A percentile compares a stretch with the other conserved stretches of the same genome.
These are phyloP conservation scores for Lodderomyces orthopsilosis DNA, from an alignment of 1,139 yeast genomes.

Conservation along the genomic window DNA sequence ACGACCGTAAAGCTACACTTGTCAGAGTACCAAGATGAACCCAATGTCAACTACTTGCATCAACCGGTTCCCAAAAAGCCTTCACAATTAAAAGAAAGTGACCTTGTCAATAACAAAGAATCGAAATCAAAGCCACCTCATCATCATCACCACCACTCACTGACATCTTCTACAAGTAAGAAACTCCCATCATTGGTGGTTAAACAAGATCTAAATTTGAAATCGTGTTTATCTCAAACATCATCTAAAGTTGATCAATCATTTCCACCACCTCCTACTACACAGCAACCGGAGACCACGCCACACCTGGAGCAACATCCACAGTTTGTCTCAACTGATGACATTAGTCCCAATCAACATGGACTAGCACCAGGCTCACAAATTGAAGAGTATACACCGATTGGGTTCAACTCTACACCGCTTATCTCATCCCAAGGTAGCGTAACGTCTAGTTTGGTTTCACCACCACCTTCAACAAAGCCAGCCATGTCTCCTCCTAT, in stretches of 20 bases:
- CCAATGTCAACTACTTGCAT: conserved; percentile 1
- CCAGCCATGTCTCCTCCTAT: not conserved
- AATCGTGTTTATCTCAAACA: conserved; percentile 23
- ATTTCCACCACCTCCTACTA: not conserved
- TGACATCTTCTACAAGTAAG: conserved; percentile 2
- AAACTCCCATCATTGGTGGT: conserved; percentile 16
- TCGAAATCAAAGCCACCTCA: not conserved
- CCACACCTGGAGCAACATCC: conserved; percentile 17
- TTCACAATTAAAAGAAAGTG: conserved; percentile 2
- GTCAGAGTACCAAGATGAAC: not conserved
- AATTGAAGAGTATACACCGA: not conserved
- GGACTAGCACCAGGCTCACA: conserved; percentile 14
- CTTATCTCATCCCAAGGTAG: conserved; percentile 8
- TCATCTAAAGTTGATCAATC: conserved; percentile 4
- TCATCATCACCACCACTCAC: not conserved
- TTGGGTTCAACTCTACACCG: conserved; percentile 4
- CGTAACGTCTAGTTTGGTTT: conserved; percentile 7
- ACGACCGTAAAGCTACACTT: not conserved
- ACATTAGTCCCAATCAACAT: conserved; percentile 24
- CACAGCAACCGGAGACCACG: not conserved
- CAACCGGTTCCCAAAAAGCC: conserved; percentile 4
- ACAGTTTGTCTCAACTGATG: conserved; percentile 20
- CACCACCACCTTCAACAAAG: conserved; percentile 9
- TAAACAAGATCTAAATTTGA: conserved; percentile 22
- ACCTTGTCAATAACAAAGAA: conserved; percentile 1